Percentiles rank a stretch among this genome's conserved stretches.
Conservation (phyloP, 768 basidiomycete species). For the Gloeopeniophorella convolvens region DNA sequence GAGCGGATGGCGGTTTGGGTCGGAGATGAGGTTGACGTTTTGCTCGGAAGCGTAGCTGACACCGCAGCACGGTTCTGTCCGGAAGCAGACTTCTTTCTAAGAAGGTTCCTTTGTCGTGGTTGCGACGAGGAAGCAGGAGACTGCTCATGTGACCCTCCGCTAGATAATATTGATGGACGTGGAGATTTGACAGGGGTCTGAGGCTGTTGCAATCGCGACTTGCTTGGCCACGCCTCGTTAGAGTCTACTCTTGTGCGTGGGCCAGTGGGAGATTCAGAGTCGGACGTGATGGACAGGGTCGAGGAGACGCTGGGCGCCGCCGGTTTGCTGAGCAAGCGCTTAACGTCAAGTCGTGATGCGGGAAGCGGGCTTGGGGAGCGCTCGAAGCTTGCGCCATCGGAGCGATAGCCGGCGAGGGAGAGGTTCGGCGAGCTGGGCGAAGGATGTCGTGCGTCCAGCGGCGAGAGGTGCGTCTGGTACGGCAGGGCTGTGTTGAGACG, state of each 20-base stretch:
- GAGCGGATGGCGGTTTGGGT: neutral
- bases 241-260: neutral
- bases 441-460: conserved; percentile 1
- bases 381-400: conserved; percentile 13
- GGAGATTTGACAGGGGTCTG: neutral
- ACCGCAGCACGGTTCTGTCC: neutral
- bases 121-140: neutral
- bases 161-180: neutral
- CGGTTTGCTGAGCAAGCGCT: conserved; percentile 21
- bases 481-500: neutral
- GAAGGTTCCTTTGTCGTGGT: conserved; percentile 1
- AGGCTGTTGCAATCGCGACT: neutral
- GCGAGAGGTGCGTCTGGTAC: neutral
- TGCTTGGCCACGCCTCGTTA: conserved; percentile 10
- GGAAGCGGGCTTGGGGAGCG: conserved; percentile 13
- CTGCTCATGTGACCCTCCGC: conserved; percentile 1
- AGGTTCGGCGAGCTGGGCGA: conserved; percentile 15
- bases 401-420: conserved; percentile 7
- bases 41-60: neutral
- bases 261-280: conserved; percentile 10
- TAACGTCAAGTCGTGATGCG: conserved; percentile 17
- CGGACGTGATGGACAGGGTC: conserved; percentile 18
- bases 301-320: conserved; percentile 18
- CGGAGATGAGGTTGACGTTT: conserved; percentile 1
- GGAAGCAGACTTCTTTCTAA: conserved; percentile 4